Conservation (phyloP, 2,329 filamentous ascomycete genomes). For the Aspergillus floridensis region DNA sequence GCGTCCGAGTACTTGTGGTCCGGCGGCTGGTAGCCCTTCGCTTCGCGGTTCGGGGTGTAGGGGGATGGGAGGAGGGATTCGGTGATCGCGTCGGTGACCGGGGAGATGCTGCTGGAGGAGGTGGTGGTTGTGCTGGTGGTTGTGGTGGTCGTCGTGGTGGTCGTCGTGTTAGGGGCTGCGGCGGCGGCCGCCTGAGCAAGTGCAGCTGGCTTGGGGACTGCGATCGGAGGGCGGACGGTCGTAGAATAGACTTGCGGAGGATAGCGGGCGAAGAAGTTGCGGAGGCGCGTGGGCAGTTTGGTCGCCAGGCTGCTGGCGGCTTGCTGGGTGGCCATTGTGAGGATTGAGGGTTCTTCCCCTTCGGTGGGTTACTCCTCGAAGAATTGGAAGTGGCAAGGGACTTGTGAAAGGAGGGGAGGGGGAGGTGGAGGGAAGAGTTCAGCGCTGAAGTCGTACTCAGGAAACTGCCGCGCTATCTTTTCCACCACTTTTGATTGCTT, state of each 20-base stretch:
- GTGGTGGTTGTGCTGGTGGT: conserved; percentile 26
- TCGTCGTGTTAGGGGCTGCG: too few relatives aligned
- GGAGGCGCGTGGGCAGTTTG: conserved; percentile 69
- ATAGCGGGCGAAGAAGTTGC: conserved; percentile 85
- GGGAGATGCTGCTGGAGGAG: conserved; percentile 9
- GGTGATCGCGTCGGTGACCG: neutral
- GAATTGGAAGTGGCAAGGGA: neutral
- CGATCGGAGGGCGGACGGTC: conserved; percentile 29
- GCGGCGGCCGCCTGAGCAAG: too few relatives aligned
- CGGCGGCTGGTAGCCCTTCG: conserved; percentile 40
- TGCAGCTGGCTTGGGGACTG: conserved; percentile 22
- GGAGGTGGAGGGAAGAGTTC: neutral
- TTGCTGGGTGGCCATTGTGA: conserved; percentile 22
- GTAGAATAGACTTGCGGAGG: conserved; percentile 62
- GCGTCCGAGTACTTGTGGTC: conserved; percentile 33
- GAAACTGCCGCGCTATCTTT: neutral
- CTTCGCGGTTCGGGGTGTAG: conserved; percentile 42
- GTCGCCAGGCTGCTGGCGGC: conserved; percentile 18
- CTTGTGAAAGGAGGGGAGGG: neutral
- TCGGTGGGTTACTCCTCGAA: neutral
- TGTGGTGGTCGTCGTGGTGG: conserved; percentile 18
- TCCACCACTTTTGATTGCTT: neutral
- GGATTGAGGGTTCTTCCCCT: neutral
- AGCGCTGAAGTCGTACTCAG: neutral
- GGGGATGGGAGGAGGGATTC: conserved; percentile 35